Conservation (phyloP, 345 rosid species). For the Citrus trifoliata region DNA sequence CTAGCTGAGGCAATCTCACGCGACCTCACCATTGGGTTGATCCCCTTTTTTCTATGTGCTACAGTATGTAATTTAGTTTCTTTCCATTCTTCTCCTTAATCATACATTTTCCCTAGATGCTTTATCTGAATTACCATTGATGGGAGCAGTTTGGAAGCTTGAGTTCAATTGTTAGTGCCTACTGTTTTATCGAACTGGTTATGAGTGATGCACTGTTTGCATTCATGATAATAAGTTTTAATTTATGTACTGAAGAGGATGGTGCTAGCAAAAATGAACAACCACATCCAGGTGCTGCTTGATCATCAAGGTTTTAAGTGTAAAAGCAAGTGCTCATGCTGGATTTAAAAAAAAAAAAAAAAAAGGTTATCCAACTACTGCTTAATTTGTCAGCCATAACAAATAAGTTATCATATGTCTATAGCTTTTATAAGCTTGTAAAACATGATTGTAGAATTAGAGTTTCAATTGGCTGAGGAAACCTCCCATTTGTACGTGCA, state of each 20-base stretch:
- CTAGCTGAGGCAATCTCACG: slow-evolving; percentile 55
- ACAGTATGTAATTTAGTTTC: slow-evolving; percentile 47
- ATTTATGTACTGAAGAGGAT: neutral
- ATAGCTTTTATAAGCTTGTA: neutral
- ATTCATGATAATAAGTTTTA: neutral
- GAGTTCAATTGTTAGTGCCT: neutral
- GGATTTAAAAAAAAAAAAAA: neutral
- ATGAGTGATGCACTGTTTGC: neutral
- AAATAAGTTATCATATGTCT: neutral
- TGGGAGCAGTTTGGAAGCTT: slow-evolving; percentile 1
- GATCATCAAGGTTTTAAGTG: neutral
- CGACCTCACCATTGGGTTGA: slow-evolving; percentile 66
- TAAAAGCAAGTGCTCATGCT: neutral
- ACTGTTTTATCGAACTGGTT: neutral
- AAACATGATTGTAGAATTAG: neutral
- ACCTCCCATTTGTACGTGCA: slow-evolving; percentile 24
- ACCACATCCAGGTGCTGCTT: neutral
- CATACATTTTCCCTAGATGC: slow-evolving; percentile 7
- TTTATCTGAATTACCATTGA: neutral
- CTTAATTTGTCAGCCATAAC: neutral
- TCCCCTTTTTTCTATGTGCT: slow-evolving; percentile 82
- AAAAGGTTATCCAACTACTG: neutral
- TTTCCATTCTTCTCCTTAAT: neutral
- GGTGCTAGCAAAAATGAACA: neutral
- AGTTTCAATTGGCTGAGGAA: neutral